Percentiles rank a stretch among this genome's conserved stretches.
phyloP scores from a whole-genome alignment of 208 protist species.

The Trypanosoma rangeli region DNA sequence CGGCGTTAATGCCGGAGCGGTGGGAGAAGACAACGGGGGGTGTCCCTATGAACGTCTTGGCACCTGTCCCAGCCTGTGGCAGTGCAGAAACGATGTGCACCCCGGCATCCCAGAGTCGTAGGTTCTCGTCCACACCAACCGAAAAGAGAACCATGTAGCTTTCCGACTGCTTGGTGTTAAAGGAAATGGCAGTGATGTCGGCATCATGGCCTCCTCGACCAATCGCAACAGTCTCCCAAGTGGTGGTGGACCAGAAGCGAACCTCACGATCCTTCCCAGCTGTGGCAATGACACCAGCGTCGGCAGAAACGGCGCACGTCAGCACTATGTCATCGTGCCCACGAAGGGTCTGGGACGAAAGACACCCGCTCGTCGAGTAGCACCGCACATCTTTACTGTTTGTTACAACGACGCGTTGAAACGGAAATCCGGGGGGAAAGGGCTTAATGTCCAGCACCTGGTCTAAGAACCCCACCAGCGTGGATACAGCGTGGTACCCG shows the following conservation, averaged over 20 bases:
- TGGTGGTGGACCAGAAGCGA: conserved; percentile 81
- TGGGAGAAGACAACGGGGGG: conserved; percentile 37
- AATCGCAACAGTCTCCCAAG: conserved; percentile 62
- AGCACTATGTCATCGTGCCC: conserved; percentile 88
- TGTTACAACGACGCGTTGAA: conserved; percentile 70
- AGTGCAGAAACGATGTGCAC: conserved; percentile 37
- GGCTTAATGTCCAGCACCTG: conserved; percentile 85
- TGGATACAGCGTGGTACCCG: conserved; percentile 34
- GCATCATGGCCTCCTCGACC: conserved; percentile 68
- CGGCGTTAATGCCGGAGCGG: conserved; percentile 67
- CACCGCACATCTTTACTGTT: conserved; percentile 89
- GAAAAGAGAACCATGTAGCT: conserved; percentile 77
- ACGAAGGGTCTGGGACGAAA: conserved; percentile 60
- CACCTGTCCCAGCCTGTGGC: conserved; percentile 4
- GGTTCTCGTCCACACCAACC: conserved; percentile 73
- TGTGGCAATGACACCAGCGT: conserved; percentile 74
- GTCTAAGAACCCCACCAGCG: conserved; percentile 85
- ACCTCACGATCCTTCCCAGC: conserved; percentile 83
- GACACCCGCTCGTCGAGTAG: conserved; percentile 50
- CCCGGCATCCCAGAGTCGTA: conserved; percentile 86
- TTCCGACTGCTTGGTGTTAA: conserved; percentile 68
- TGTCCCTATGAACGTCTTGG: background rate
- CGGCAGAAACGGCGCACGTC: conserved; percentile 67
- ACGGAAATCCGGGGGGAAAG: conserved; percentile 41
- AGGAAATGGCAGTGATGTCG: conserved; percentile 76